Percentiles rank a stretch among this genome's conserved stretches.
phyloP scores from a whole-genome alignment of 139 green algal genomes.

The Microglena sp. region DNA sequence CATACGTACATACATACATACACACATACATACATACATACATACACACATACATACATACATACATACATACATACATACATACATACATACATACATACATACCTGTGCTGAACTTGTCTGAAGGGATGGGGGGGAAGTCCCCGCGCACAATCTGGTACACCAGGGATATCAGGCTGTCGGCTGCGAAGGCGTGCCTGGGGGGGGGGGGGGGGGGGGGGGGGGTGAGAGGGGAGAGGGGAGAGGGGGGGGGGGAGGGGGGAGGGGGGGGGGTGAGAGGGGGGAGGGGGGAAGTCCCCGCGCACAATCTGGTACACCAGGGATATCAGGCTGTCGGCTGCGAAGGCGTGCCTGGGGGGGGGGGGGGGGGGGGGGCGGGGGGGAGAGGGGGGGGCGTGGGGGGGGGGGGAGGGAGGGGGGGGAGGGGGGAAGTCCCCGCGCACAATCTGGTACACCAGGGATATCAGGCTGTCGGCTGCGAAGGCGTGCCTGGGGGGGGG shows the following conservation, averaged over 20 bases:
- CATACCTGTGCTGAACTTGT: constrained; percentile 29
- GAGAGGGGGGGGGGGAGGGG: too few relatives aligned
- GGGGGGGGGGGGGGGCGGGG: too few relatives aligned
- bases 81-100: too few relatives aligned
- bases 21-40: too few relatives aligned
- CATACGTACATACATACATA: too few relatives aligned
- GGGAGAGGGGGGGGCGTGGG: too few relatives aligned
- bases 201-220: too few relatives aligned
- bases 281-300: constrained; percentile 42
- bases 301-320: constrained; percentile 56
- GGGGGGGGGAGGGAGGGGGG: background rate
- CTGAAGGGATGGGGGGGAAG: constrained; percentile 36
- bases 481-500: constrained; percentile 47
- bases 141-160: constrained; percentile 56
- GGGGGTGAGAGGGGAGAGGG: too few relatives aligned
- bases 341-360: constrained; percentile 50
- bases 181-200: constrained; percentile 57
- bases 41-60: too few relatives aligned
- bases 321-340: constrained; percentile 48
- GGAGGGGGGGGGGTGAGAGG: too few relatives aligned
- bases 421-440: too few relatives aligned
- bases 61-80: too few relatives aligned
- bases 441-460: constrained; percentile 45
- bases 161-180: constrained; percentile 50
- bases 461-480: constrained; percentile 49